Percentiles rank a stretch among this genome's conserved stretches.
Evolutionary conservation across 1,139 yeast species (phyloP).

Genomic region (Pneumocystis jirovecii): DNA sequence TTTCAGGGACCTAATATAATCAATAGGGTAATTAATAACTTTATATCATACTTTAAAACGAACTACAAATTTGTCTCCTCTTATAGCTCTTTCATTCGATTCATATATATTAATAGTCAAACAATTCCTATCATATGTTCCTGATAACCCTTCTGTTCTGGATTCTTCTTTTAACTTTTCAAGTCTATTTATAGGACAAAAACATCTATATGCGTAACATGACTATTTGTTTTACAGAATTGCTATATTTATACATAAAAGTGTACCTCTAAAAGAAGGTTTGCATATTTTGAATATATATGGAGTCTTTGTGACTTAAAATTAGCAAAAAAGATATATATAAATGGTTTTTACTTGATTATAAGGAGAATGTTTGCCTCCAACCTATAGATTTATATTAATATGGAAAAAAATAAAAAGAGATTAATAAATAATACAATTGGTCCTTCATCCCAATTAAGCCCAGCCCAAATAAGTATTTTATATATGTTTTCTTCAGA

Average conservation of each 20-base stretch:
- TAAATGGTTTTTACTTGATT: neutral
- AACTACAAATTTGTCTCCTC: conserved; percentile 24
- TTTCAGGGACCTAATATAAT: conserved; percentile 37
- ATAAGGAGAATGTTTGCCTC: neutral
- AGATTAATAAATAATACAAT: neutral
- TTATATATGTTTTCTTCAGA: conserved; percentile 74
- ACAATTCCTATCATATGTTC: conserved; percentile 81
- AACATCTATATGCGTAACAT: conserved; percentile 74
- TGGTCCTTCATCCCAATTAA: conserved; percentile 75
- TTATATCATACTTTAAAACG: conserved; percentile 16
- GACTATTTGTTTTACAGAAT: conserved; percentile 10
- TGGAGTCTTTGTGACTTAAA: neutral
- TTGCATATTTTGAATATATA: conserved; percentile 47
- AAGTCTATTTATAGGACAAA: conserved; percentile 70
- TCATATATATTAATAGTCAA: conserved; percentile 31
- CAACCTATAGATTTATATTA: neutral
- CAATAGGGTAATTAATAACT: conserved; percentile 31
- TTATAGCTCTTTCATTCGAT: conserved; percentile 24
- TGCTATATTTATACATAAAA: neutral
- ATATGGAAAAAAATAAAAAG: neutral
- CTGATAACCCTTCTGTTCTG: conserved; percentile 64
- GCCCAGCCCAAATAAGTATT: conserved; percentile 62
- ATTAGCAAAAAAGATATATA: neutral
- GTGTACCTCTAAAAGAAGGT: conserved; percentile 33
- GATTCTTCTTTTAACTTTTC: conserved; percentile 57